Evolutionary conservation across 768 basidiomycete genomes (phyloP), one percentile per base, ranked within the genome.

Genomic region (Pisolithus marmoratus): DNA sequence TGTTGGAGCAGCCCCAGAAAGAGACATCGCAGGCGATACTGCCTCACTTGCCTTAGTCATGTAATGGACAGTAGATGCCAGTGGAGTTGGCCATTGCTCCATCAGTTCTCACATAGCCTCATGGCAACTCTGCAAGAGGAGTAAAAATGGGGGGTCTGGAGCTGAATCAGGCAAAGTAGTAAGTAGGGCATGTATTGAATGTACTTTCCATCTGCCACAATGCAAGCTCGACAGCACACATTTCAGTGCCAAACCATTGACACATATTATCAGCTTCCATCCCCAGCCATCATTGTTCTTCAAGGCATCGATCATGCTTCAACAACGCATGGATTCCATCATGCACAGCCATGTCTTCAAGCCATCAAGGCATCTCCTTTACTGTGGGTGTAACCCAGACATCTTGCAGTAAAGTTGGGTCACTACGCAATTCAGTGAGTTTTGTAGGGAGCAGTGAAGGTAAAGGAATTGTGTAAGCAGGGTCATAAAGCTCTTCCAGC

Each of bases 221-320:
- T 27, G 27, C 27, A 27, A 27, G 27, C 11, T 29, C 29, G 54
- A 72, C 48, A 0, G 63, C 59, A 0, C 48, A 37, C 0, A 74
- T 47, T 46, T 74, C 70, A 3, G 51, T 38, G 0, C 63, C 57
- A 50, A 64, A 72, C 71, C 72, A 75, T 0, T 51, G 41, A 24
- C 65, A 70, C 0, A 75, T 54, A 23, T 74, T 72, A 40, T 72
- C 63, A 0, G 66, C 63, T 49, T 74, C 70, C 0, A 29, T 4
- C 0, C 55, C 58, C 0, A 73, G 55, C 1, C 64, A 57, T 0
- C 22, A 27, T 4, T 47, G 47, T 54, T 74, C 70, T 50, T 74
- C 71, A 4, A 23, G 8, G 44, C 70, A 72, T 6, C 59, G 57
- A 31, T 70, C 60, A 0, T 45, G 8, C 43, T 59, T 62, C 3